These are phyloP conservation scores for Tricladium varicosporioides DNA, from an alignment of 2,329 filamentous ascomycete species.

Conservation along the genomic window DNA sequence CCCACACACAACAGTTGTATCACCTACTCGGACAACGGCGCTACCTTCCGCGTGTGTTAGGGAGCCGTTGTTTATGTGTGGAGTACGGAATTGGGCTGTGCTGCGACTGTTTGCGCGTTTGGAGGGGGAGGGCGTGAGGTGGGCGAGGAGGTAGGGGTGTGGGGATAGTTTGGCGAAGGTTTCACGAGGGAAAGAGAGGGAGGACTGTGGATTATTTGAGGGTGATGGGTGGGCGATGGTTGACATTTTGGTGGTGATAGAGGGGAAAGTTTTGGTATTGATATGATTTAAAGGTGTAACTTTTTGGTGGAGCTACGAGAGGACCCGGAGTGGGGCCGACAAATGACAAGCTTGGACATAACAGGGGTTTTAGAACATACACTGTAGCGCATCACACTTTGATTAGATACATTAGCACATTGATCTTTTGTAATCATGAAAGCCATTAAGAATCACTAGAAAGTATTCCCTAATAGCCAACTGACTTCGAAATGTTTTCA, in stretches of 20 bases:
- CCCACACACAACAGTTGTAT: constrained; percentile 93
- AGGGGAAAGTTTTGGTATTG: neutral
- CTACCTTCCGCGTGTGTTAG: constrained; percentile 88
- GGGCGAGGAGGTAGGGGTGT: constrained; percentile 84
- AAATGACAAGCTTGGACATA: neutral
- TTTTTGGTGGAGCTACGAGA: constrained; percentile 5
- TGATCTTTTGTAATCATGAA: too few species aligned
- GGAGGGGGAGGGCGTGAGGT: constrained; percentile 65
- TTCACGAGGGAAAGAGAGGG: constrained; percentile 51
- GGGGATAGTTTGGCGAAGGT: constrained; percentile 90
- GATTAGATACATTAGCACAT: too few species aligned
- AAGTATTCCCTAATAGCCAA: too few species aligned
- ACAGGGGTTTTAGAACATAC: too few species aligned
- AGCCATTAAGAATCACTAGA: too few species aligned
- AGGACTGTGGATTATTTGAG: constrained; percentile 24
- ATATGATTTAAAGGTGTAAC: neutral
- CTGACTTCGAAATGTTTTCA: too few species aligned
- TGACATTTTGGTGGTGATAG: neutral
- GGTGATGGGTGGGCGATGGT: constrained; percentile 17
- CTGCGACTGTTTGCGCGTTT: constrained; percentile 79
- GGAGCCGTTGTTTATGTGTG: constrained; percentile 78
- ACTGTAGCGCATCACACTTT: too few species aligned
- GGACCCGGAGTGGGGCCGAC: neutral
- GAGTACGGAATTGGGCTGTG: constrained; percentile 65
- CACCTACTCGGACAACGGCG: constrained; percentile 81